A percentile compares a stretch with the other conserved stretches of the same genome.
phyloP scores from a whole-genome alignment of 352 stramenopile species.

The Pythium myriotylum region DNA sequence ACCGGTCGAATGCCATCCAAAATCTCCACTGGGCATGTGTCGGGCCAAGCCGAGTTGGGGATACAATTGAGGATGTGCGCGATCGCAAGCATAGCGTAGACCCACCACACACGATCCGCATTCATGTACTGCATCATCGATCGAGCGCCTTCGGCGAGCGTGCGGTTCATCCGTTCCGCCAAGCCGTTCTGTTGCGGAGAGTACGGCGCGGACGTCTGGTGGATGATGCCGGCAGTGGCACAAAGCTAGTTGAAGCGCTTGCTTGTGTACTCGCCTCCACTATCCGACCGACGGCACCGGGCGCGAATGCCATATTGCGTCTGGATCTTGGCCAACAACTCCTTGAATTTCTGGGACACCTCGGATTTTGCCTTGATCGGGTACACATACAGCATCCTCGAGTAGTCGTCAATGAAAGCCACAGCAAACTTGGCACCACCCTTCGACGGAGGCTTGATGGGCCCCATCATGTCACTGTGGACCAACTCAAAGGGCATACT shows the following conservation, averaged over 20 bases:
- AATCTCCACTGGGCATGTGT: no score
- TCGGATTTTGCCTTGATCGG: slow-evolving; percentile 19
- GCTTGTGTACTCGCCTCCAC: slow-evolving; percentile 9
- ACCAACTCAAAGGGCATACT: slow-evolving; percentile 8
- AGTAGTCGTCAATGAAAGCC: slow-evolving; percentile 25
- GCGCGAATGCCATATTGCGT: neutral
- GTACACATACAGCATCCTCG: slow-evolving; percentile 3
- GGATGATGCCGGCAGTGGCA: neutral
- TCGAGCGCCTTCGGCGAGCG: neutral
- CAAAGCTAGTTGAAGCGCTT: slow-evolving; percentile 10
- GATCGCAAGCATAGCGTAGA: no score
- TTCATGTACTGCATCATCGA: no score
- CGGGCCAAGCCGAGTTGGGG: no score
- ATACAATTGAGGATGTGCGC: no score
- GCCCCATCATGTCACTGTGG: slow-evolving; percentile 21
- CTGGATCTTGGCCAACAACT: slow-evolving; percentile 10
- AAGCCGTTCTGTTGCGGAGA: slow-evolving; percentile 17
- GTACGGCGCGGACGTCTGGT: slow-evolving; percentile 15
- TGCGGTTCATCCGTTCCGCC: slow-evolving; percentile 14
- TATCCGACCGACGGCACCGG: slow-evolving; percentile 10
- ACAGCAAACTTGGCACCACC: slow-evolving; percentile 13
- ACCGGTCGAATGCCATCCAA: no score
- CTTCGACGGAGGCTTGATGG: slow-evolving; percentile 8
- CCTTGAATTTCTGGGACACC: slow-evolving; percentile 20
- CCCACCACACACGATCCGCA: no score